These are phyloP conservation scores for Zancudomyces culisetae DNA, from an alignment of 371 early-diverging fungal genomes.

Conservation along the genomic window DNA sequence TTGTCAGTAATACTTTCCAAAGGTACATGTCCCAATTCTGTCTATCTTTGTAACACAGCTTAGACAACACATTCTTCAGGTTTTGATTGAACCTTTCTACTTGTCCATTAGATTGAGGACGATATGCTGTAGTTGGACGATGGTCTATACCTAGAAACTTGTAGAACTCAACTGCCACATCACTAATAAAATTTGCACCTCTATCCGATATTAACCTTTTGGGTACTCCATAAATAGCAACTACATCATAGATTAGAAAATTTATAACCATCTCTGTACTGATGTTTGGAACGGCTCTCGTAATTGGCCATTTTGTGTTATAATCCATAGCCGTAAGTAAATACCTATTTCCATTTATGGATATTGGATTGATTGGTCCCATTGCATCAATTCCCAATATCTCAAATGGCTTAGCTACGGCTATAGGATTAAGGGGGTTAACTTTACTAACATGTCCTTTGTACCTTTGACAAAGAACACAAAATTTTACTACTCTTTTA, in stretches of 20 bases:
- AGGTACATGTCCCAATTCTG: background rate
- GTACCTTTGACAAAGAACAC: background rate
- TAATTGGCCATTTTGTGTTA: constrained; percentile 2
- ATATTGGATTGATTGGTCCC: background rate
- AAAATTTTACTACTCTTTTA: background rate
- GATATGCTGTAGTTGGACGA: background rate
- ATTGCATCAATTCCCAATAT: constrained; percentile 1
- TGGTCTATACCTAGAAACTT: constrained; percentile 1
- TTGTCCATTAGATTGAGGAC: constrained; percentile 4
- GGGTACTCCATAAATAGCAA: constrained; percentile 1
- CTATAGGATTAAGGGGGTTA: background rate
- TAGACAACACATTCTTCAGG: background rate
- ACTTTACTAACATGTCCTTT: background rate
- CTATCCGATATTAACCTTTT: constrained; percentile 1
- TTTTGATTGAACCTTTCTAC: constrained; percentile 2
- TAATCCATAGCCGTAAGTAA: constrained; percentile 4
- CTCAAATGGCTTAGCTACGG: background rate
- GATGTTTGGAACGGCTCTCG: constrained; percentile 2
- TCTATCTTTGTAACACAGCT: background rate
- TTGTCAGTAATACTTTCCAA: background rate
- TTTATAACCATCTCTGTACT: background rate
- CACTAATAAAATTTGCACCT: constrained; percentile 3
- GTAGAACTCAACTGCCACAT: background rate
- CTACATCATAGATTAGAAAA: constrained; percentile 1
- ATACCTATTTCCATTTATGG: constrained; percentile 1